A percentile compares a stretch with the other conserved stretches of the same genome.
Evolutionary conservation across 2,329 filamentous ascomycete species (phyloP).

Genomic region (Penicillium sp.): DNA sequence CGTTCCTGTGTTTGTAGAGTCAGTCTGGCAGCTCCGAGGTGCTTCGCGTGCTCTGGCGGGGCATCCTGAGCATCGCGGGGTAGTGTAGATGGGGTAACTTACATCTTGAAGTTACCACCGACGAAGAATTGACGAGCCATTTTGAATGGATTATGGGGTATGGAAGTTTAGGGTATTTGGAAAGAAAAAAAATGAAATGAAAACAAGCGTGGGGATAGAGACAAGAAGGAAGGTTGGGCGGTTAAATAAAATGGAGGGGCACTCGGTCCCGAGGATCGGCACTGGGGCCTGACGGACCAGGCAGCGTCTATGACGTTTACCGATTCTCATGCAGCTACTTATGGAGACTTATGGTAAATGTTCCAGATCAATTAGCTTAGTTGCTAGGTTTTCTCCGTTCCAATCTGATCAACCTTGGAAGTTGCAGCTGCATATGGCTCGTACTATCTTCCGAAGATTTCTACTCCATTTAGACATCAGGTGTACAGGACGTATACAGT

Average conservation of each 20-base stretch:
- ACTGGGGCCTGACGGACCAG: constrained; percentile 6
- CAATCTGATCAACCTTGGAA: neutral
- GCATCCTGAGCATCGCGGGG: constrained; percentile 25
- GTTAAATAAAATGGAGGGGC: constrained; percentile 21
- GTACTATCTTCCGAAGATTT: neutral
- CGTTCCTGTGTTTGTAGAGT: constrained; percentile 68
- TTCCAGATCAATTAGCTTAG: neutral
- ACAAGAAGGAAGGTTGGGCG: constrained; percentile 5
- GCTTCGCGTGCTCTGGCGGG: constrained; percentile 26
- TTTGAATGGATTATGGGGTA: constrained; percentile 45
- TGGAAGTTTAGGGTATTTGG: constrained; percentile 6
- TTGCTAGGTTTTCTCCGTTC: neutral
- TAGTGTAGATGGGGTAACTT: constrained; percentile 37
- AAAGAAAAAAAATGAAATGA: constrained; percentile 6
- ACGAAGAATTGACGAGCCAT: constrained; percentile 98
- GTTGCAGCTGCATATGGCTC: neutral
- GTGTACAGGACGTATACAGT: too few relatives aligned
- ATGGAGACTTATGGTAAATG: neutral
- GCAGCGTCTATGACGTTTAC: constrained; percentile 11
- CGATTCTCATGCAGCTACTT: neutral
- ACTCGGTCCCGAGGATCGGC: constrained; percentile 10
- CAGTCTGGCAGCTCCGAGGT: constrained; percentile 11
- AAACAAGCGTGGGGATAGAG: constrained; percentile 11
- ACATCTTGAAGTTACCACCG: constrained; percentile 99
- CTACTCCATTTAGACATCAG: too few relatives aligned